phyloP scores from a whole-genome alignment of 1,284 basidiomycete species.

The Ustilago curta region DNA sequence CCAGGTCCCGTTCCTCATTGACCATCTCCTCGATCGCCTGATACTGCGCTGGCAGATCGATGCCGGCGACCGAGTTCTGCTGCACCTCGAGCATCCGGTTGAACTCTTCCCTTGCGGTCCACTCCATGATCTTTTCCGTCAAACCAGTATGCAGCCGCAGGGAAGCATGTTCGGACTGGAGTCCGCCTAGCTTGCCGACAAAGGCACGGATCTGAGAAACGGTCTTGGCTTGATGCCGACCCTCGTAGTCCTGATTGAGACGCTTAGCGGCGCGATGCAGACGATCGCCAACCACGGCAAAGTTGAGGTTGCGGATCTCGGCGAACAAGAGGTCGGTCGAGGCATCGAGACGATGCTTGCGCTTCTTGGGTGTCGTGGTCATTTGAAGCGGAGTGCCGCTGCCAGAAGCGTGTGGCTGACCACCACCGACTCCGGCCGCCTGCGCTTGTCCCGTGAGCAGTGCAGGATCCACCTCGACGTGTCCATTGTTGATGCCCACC shows the following conservation, averaged over 20 bases:
- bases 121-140: slow-evolving; percentile 87
- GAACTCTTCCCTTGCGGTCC: slow-evolving; percentile 84
- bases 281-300: slow-evolving; percentile 87
- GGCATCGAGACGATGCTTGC: slow-evolving; percentile 82
- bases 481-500: slow-evolving; percentile 87
- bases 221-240: slow-evolving; percentile 84
- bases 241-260: slow-evolving; percentile 91
- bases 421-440: slow-evolving; percentile 16
- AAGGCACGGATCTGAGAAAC: slow-evolving; percentile 93
- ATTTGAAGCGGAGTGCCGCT: slow-evolving; percentile 51
- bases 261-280: slow-evolving; percentile 84
- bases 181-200: slow-evolving; percentile 89
- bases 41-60: slow-evolving; percentile 56
- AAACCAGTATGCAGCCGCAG: slow-evolving; percentile 89
- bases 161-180: slow-evolving; percentile 90
- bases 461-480: slow-evolving; percentile 87
- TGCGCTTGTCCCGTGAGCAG: slow-evolving; percentile 73
- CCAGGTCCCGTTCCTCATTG: slow-evolving; percentile 50
- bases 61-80: slow-evolving; percentile 86
- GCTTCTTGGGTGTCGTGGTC: slow-evolving; percentile 49
- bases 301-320: slow-evolving; percentile 91
- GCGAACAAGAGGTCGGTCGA: slow-evolving; percentile 83
- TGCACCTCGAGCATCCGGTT: slow-evolving; percentile 93
- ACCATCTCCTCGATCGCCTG: slow-evolving; percentile 63
- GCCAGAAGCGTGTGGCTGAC: slow-evolving; percentile 38